Percentiles rank a stretch among this genome's conserved stretches.
Conservation (phyloP, 306 rosid species). For the Adenanthera pavonina region DNA sequence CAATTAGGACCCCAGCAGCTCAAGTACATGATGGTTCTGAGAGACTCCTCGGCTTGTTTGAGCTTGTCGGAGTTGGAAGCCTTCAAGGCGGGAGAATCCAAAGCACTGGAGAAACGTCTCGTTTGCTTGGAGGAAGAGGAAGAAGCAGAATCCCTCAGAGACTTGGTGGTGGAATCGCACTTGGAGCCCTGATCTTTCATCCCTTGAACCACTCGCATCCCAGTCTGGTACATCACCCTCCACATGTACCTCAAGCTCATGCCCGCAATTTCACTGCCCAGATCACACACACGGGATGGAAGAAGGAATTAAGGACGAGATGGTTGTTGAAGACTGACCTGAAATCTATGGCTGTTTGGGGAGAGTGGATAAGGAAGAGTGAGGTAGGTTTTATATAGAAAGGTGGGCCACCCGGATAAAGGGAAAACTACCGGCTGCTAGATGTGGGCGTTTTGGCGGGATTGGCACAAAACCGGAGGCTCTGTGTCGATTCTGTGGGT, state of each 20-base stretch:
- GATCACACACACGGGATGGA: background rate
- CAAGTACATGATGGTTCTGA: conserved; percentile 75
- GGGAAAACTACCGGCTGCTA: conserved; percentile 41
- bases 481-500: background rate
- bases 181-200: conserved; percentile 64
- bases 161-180: conserved; percentile 52
- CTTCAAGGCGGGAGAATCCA: conserved; percentile 42
- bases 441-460: background rate
- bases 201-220: conserved; percentile 43
- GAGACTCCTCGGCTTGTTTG: conserved; percentile 72
- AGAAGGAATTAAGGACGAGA: background rate
- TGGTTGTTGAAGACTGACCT: background rate
- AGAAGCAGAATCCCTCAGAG: conserved; percentile 51
- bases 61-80: conserved; percentile 39
- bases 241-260: conserved; percentile 69
- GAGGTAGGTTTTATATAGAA: background rate
- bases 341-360: background rate
- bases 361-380: background rate
- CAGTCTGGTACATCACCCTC: conserved; percentile 46
- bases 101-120: conserved; percentile 36
- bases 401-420: background rate
- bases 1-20: conserved; percentile 87
- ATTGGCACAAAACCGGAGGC: background rate
- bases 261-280: background rate
- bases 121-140: conserved; percentile 53